Evolutionary conservation across 2,329 filamentous ascomycete genomes (phyloP).

Genomic region (Diaporthe eres): DNA sequence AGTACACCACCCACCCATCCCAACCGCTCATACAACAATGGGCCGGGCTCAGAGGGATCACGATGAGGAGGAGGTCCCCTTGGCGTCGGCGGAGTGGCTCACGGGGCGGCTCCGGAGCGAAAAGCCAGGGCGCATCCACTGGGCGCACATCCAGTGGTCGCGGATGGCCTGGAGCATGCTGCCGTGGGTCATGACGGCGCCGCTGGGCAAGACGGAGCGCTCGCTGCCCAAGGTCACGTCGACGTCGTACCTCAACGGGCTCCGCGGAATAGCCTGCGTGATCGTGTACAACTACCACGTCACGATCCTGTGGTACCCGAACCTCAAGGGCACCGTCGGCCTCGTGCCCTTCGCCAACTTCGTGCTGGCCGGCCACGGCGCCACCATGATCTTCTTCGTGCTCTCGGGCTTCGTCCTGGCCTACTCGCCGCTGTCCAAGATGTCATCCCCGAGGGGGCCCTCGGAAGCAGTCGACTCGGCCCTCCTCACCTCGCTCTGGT

Average conservation of each 20-base stretch:
- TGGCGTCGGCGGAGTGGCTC: neutral
- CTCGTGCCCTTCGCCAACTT: conserved; percentile 47
- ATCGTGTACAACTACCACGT: conserved; percentile 44
- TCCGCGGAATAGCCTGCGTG: conserved; percentile 46
- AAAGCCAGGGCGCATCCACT: neutral
- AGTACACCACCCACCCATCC: neutral
- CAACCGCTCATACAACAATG: conserved; percentile 6
- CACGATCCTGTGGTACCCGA: conserved; percentile 42
- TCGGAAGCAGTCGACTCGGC: conserved; percentile 2
- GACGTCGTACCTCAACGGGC: conserved; percentile 44
- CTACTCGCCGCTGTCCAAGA: conserved; percentile 44
- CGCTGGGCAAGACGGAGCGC: conserved; percentile 27
- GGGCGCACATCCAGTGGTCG: neutral
- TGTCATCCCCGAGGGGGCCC: neutral
- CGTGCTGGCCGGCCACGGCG: conserved; percentile 46
- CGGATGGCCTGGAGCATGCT: conserved; percentile 6
- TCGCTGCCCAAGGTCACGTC: neutral
- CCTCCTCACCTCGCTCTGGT: conserved; percentile 20
- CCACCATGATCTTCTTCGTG: conserved; percentile 53
- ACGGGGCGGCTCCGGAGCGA: neutral
- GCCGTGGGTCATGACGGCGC: conserved; percentile 15
- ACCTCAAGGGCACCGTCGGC: conserved; percentile 27
- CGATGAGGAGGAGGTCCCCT: neutral
- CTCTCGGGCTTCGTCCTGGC: conserved; percentile 55
- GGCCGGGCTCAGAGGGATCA: neutral